Evolutionary conservation across 768 basidiomycete species (phyloP).

Genomic region (Termitomyces sp.): DNA sequence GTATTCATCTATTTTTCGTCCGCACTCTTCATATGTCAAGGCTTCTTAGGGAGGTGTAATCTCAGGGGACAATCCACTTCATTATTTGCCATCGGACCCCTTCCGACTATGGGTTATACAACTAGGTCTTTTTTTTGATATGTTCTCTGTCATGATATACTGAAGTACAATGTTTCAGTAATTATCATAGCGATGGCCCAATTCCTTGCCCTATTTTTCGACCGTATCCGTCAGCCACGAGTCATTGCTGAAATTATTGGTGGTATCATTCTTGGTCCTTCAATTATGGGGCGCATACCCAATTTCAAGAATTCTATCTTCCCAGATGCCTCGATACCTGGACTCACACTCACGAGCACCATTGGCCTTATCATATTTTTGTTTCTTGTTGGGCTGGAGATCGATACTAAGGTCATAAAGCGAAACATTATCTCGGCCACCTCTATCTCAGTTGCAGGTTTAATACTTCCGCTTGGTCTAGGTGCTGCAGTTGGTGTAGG

Average conservation of each 20-base stretch:
- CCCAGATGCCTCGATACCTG: constrained; percentile 45
- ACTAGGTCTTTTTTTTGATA: constrained; percentile 44
- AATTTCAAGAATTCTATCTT: constrained; percentile 63
- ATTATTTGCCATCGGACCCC: constrained; percentile 63
- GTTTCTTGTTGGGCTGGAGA: constrained; percentile 83
- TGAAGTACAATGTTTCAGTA: constrained; percentile 33
- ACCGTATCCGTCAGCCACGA: constrained; percentile 79
- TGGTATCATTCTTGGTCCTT: constrained; percentile 81
- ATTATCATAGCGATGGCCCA: constrained; percentile 84
- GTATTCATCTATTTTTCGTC: constrained; percentile 23
- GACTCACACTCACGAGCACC: constrained; percentile 70
- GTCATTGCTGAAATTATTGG: constrained; percentile 93
- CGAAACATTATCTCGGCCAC: constrained; percentile 58
- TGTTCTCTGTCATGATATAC: background rate
- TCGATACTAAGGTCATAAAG: constrained; percentile 68
- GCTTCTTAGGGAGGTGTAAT: constrained; percentile 66
- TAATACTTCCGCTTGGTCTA: constrained; percentile 75
- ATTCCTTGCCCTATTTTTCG: constrained; percentile 59
- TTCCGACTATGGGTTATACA: constrained; percentile 76
- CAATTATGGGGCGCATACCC: constrained; percentile 78
- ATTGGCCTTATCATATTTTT: constrained; percentile 77
- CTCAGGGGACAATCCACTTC: constrained; percentile 68
- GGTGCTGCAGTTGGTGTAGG: constrained; percentile 76
- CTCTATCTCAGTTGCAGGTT: constrained; percentile 62
- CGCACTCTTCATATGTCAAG: background rate